phyloP scores from a whole-genome alignment of 2,329 filamentous ascomycete species.

The Talaromyces islandicus region DNA sequence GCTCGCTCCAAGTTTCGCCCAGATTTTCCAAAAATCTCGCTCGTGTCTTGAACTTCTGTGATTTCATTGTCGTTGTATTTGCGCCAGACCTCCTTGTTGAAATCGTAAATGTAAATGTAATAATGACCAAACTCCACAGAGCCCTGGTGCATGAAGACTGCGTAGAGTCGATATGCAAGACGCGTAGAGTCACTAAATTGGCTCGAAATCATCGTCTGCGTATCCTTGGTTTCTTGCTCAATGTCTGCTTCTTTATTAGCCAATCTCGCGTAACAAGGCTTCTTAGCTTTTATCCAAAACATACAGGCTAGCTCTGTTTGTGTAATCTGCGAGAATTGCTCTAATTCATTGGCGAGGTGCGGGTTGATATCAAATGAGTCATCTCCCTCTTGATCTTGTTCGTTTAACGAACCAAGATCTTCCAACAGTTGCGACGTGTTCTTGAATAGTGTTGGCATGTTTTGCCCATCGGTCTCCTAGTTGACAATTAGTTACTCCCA shows the following conservation, averaged over 20 bases:
- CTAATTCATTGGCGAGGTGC: conserved; percentile 36
- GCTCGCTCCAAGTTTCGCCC: conserved; percentile 54
- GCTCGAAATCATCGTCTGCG: conserved; percentile 45
- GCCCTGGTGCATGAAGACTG: conserved; percentile 82
- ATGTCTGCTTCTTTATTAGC: conserved; percentile 18
- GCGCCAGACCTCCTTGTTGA: conserved; percentile 73
- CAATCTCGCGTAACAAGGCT: background rate
- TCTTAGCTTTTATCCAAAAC: conserved; percentile 9
- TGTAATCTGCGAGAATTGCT: conserved; percentile 40
- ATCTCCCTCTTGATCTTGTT: conserved; percentile 26
- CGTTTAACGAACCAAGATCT: conserved; percentile 29
- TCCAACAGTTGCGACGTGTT: conserved; percentile 38
- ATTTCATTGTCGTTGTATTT: conserved; percentile 91
- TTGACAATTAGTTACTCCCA: conserved; percentile 4
- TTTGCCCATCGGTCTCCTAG: conserved; percentile 17
- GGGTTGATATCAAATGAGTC: conserved; percentile 40
- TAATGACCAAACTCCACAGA: conserved; percentile 74
- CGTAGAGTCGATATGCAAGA: conserved; percentile 75
- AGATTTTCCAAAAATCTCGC: conserved; percentile 61
- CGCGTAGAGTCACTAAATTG: conserved; percentile 60
- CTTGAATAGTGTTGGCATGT: conserved; percentile 26
- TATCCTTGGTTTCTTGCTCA: conserved; percentile 43
- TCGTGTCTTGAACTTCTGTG: conserved; percentile 57
- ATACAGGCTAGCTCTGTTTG: conserved; percentile 43
- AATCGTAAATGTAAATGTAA: conserved; percentile 95